Evolutionary conservation across 495 filamentous ascomycete species (phyloP), one percentile per base, ranked within the genome.

Genomic region (Annulohypoxylon maeteangense): DNA sequence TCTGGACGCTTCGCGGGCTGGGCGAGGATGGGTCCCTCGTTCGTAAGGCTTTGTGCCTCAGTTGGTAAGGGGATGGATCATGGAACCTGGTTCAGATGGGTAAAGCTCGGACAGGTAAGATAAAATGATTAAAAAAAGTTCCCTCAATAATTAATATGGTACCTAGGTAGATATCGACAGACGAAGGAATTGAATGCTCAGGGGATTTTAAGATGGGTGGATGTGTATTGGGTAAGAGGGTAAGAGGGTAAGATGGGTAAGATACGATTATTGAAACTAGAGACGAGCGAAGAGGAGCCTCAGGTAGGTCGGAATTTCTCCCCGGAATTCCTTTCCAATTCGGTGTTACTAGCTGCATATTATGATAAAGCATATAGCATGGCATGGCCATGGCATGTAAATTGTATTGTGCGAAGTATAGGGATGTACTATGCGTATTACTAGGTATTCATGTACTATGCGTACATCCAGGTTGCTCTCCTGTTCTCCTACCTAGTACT

Each of bases 181-280:
- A 57, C 7, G 50, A 63, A 64, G 58, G 58, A 67, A n/a, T 44
- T n/a, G 32, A 53, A 67, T 63, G 69, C 40, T 63, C 58, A 40
- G 36, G 69, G 68, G 62, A 3, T 40, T 10, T n/a, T 40, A 40
- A 40, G 11, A 40, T 40, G 36, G 36, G 11, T 14, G 36, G 14
- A 29, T 29, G 27, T 2, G 27, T 29, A 40, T n/a, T n/a, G n/a
- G n/a, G n/a, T n/a, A n/a, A n/a, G n/a, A n/a, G n/a, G n/a, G n/a
- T n/a, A n/a, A n/a, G n/a, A n/a, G n/a, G n/a, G n/a, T n/a, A n/a
- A n/a, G n/a, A n/a, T n/a, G n/a, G 36, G 34, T 8, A 2, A 38
- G 8, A 8, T 64, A 57, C 58, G 20, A 54, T 25, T 54, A 45
- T 45, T 40, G 16, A 71, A 66, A 23, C 62, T 65, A 59, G 50